Evolutionary conservation across 2,329 filamentous ascomycete genomes (phyloP).

Genomic region (Colletotrichum sp.): DNA sequence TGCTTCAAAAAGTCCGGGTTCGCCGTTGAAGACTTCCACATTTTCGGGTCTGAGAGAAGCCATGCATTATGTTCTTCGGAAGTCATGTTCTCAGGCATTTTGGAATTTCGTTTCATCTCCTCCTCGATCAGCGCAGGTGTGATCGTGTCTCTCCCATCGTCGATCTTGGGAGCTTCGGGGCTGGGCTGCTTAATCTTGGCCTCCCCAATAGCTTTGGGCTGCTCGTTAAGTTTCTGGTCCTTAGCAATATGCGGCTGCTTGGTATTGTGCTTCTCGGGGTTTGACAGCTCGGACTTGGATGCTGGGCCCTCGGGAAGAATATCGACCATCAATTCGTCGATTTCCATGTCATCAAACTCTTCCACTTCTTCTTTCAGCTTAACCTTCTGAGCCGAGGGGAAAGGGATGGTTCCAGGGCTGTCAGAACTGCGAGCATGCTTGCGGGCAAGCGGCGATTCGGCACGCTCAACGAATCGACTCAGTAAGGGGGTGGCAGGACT

Average conservation of each 20-base stretch:
- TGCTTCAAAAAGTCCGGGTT: conserved; percentile 95
- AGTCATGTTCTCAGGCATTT: conserved; percentile 69
- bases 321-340: conserved; percentile 16
- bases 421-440: background rate
- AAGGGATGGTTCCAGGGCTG: conserved; percentile 23
- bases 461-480: conserved; percentile 32
- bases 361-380: conserved; percentile 12
- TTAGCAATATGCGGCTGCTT: background rate
- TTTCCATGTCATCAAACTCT: conserved; percentile 19
- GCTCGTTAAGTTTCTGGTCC: background rate
- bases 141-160: background rate
- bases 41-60: conserved; percentile 81
- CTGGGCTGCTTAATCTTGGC: background rate
- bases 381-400: background rate
- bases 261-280: background rate
- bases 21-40: conserved; percentile 87
- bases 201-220: background rate
- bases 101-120: conserved; percentile 12
- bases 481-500: conserved; percentile 29
- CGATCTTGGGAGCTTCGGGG: background rate
- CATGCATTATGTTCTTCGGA: conserved; percentile 93
- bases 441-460: conserved; percentile 25
- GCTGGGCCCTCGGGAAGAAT: background rate
- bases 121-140: background rate
- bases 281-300: background rate